A percentile compares a stretch with the other conserved stretches of the same genome.
Conservation (phyloP, 2,329 filamentous ascomycete species). For the Phymatotrichopsis omnivora region DNA sequence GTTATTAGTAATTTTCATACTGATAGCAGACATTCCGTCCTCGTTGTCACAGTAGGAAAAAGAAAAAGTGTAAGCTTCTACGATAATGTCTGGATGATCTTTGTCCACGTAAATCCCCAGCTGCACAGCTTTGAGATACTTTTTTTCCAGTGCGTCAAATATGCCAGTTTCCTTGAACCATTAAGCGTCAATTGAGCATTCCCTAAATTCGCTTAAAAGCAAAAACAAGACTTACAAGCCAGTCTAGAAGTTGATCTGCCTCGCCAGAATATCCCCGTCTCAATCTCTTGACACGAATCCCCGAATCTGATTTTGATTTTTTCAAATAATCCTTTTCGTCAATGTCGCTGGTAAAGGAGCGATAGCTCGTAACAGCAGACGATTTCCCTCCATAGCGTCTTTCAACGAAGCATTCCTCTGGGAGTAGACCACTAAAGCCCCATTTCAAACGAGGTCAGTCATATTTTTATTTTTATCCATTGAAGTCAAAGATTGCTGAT, state of each 20-base stretch:
- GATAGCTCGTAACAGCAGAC: slow-evolving; percentile 16
- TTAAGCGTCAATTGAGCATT: not conserved
- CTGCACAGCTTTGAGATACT: slow-evolving; percentile 31
- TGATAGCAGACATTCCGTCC: slow-evolving; percentile 18
- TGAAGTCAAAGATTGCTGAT: too few species aligned
- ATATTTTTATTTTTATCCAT: not conserved
- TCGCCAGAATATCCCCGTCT: slow-evolving; percentile 27
- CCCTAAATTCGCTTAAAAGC: not conserved
- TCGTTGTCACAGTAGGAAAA: slow-evolving; percentile 27
- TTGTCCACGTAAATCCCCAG: slow-evolving; percentile 30
- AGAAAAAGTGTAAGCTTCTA: slow-evolving; percentile 32
- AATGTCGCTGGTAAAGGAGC: slow-evolving; percentile 19
- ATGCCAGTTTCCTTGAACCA: slow-evolving; percentile 29
- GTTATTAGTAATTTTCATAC: slow-evolving; percentile 24
- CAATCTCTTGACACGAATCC: slow-evolving; percentile 29
- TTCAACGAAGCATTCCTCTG: slow-evolving; percentile 31
- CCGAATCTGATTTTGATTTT: slow-evolving; percentile 17
- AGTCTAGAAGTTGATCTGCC: slow-evolving; percentile 31
- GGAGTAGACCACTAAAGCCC: slow-evolving; percentile 28
- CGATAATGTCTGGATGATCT: slow-evolving; percentile 29
- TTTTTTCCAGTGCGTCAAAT: slow-evolving; percentile 29
- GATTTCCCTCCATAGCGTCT: slow-evolving; percentile 27
- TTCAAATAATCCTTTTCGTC: slow-evolving; percentile 14
- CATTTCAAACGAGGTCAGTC: not conserved
- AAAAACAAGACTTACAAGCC: slow-evolving; percentile 24